These are phyloP conservation scores for Penicillium atrosanguineum DNA, from an alignment of 495 filamentous ascomycete genomes.

Conservation along the genomic window DNA sequence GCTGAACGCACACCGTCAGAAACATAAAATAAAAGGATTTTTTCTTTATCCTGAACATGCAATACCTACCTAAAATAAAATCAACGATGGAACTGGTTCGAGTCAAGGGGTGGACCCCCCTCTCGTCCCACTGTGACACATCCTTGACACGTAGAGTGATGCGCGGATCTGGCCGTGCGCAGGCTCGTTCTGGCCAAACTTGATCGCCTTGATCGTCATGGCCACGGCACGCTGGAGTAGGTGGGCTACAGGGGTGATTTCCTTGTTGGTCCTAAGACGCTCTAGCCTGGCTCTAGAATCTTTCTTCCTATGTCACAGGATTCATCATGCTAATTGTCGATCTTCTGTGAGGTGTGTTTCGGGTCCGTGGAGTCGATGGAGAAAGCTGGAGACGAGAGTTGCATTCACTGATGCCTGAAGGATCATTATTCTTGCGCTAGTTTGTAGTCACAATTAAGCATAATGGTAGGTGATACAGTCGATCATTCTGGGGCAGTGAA, in stretches of 20 bases:
- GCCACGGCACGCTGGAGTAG: neutral
- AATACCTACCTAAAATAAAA: neutral
- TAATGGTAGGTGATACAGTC: neutral
- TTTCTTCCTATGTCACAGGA: neutral
- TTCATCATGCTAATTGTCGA: slow-evolving; percentile 12
- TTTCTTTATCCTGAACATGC: no score
- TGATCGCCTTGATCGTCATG: neutral
- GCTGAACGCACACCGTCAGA: neutral
- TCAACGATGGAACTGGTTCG: neutral
- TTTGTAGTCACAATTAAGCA: no score
- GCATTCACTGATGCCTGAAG: no score
- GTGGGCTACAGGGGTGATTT: neutral
- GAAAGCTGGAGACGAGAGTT: neutral
- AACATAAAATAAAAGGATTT: neutral
- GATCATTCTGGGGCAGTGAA: neutral
- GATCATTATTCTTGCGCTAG: no score
- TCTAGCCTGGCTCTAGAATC: neutral
- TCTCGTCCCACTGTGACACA: slow-evolving; percentile 16
- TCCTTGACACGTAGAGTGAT: slow-evolving; percentile 20
- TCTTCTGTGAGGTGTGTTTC: slow-evolving; percentile 20
- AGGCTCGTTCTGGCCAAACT: neutral
- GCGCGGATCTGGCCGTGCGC: neutral
- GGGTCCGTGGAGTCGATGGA: slow-evolving; percentile 3
- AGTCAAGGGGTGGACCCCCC: neutral
- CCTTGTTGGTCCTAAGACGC: neutral